A percentile compares a stretch with the other conserved stretches of the same genome.
These are phyloP conservation scores for Amanita polypyramis DNA, from an alignment of 768 basidiomycete genomes.

Conservation along the genomic window DNA sequence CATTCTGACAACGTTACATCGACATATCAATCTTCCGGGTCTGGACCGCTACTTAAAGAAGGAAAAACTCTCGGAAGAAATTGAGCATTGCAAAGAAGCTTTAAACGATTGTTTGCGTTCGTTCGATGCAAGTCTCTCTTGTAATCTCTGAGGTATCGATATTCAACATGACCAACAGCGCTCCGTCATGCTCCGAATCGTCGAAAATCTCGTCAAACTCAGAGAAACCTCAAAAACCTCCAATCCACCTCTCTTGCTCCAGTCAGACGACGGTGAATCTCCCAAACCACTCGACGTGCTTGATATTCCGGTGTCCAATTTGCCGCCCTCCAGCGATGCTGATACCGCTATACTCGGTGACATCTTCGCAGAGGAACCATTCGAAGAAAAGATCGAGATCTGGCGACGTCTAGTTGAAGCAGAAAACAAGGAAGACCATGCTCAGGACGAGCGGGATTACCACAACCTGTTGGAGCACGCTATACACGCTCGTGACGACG, in stretches of 20 bases:
- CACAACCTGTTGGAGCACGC: conserved; percentile 42
- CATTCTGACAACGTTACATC: not conserved
- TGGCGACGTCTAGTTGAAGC: conserved; percentile 13
- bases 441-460: conserved; percentile 45
- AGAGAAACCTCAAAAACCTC: not conserved
- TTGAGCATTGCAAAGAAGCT: conserved; percentile 11
- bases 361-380: not conserved
- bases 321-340: conserved; percentile 11
- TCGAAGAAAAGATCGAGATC: not conserved
- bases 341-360: conserved; percentile 8
- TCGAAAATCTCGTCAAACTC: not conserved
- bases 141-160: not conserved
- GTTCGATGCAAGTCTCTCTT: conserved; percentile 30
- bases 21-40: conserved; percentile 36
- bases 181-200: conserved; percentile 3
- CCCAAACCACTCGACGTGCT: conserved; percentile 7
- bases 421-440: conserved; percentile 27
- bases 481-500: conserved; percentile 43
- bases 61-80: conserved; percentile 39
- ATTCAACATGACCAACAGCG: not conserved
- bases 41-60: conserved; percentile 51
- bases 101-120: conserved; percentile 28
- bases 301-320: not conserved
- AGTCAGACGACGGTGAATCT: conserved; percentile 19
- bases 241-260: conserved; percentile 18